These are phyloP conservation scores for Ceratobasidium papillatum DNA, from an alignment of 1,284 basidiomycete genomes.

Conservation along the genomic window DNA sequence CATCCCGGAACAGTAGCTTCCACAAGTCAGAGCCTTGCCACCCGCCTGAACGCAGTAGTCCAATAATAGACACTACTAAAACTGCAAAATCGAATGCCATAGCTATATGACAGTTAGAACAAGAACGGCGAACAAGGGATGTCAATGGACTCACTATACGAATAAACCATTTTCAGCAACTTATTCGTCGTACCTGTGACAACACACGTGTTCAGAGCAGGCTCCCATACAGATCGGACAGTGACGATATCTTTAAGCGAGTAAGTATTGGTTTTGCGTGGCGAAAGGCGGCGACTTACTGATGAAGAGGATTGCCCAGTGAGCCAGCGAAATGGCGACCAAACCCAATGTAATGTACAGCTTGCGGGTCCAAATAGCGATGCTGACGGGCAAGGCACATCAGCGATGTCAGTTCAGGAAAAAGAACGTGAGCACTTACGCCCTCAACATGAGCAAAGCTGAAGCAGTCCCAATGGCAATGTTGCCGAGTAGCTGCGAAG, in stretches of 20 bases:
- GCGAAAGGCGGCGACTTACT: constrained; percentile 56
- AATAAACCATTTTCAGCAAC: constrained; percentile 69
- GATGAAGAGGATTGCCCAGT: constrained; percentile 72
- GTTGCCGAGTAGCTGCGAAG: constrained; percentile 66
- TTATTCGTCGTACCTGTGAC: constrained; percentile 63
- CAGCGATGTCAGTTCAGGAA: constrained; percentile 1
- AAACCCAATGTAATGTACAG: constrained; percentile 60
- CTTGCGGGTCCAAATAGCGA: constrained; percentile 74
- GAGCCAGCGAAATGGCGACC: constrained; percentile 63
- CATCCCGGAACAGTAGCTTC: constrained; percentile 73
- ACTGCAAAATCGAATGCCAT: constrained; percentile 46
- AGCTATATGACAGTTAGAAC: constrained; percentile 40
- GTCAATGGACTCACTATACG: constrained; percentile 63
- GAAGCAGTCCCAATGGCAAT: constrained; percentile 70
- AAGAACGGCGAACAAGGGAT: background rate
- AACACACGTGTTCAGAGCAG: constrained; percentile 55
- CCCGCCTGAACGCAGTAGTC: constrained; percentile 47
- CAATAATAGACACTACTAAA: constrained; percentile 44
- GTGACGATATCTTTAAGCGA: constrained; percentile 17
- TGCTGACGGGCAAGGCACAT: constrained; percentile 52
- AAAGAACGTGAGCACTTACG: constrained; percentile 55
- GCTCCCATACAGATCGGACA: constrained; percentile 60
- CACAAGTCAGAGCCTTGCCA: constrained; percentile 60
- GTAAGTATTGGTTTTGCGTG: constrained; percentile 56
- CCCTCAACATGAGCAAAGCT: constrained; percentile 73